Conservation (phyloP, 1,139 yeast genomes). For the Hyphopichia wangnamkhiaoensis region DNA sequence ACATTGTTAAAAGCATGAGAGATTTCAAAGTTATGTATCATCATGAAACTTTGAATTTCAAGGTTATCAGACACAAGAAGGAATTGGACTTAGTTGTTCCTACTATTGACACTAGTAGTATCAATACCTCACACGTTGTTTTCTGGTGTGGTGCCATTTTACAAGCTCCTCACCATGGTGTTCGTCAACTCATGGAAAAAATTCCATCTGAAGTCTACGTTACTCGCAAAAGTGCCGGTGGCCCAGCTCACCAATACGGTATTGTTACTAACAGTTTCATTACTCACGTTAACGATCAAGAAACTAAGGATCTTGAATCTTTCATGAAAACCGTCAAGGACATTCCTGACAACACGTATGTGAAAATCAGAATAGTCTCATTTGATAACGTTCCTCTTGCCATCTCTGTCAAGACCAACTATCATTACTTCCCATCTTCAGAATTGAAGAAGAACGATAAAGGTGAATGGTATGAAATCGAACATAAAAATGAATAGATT, state of each 20-base stretch:
- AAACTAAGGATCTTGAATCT: constrained; percentile 67
- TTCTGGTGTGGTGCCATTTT: constrained; percentile 80
- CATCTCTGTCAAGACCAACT: constrained; percentile 80
- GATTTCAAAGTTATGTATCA: constrained; percentile 62
- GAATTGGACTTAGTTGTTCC: constrained; percentile 60
- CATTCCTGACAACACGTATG: constrained; percentile 78
- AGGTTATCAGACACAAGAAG: constrained; percentile 58
- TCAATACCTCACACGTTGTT: constrained; percentile 67
- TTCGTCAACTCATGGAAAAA: constrained; percentile 67
- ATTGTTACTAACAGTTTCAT: constrained; percentile 78
- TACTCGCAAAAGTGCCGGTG: constrained; percentile 70
- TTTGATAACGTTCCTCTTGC: constrained; percentile 87
- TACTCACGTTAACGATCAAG: constrained; percentile 81
- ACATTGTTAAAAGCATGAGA: constrained; percentile 62
- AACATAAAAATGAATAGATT: constrained; percentile 10
- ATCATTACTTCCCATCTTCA: constrained; percentile 86
- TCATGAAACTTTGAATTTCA: constrained; percentile 51
- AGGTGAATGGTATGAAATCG: constrained; percentile 55
- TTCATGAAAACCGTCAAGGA: constrained; percentile 63
- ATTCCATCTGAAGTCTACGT: constrained; percentile 85
- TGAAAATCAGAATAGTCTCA: constrained; percentile 76
- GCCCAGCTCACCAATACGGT: constrained; percentile 87
- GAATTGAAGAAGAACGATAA: constrained; percentile 54
- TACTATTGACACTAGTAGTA: constrained; percentile 55
- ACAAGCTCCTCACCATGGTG: constrained; percentile 54